phyloP scores from a whole-genome alignment of 2,329 filamentous ascomycete species.

The Myriosclerotinia scirpicola region DNA sequence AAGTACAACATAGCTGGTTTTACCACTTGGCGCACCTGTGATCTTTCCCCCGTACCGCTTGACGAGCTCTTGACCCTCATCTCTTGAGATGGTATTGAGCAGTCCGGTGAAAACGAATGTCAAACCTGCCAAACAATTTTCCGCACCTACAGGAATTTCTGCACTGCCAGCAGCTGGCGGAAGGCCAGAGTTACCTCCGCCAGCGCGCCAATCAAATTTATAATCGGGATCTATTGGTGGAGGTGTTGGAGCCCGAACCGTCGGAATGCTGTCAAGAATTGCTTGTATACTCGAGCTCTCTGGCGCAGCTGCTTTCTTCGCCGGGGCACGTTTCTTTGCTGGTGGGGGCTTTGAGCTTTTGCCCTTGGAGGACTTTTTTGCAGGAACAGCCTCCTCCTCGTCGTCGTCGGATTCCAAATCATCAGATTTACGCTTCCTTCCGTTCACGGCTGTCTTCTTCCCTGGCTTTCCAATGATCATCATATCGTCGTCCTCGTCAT shows the following conservation, averaged over 20 bases:
- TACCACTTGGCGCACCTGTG: conserved; percentile 79
- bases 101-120: conserved; percentile 96
- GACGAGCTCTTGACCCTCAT: conserved; percentile 81
- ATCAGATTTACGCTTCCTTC: conserved; percentile 61
- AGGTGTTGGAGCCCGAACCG: conserved; percentile 78
- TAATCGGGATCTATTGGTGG: conserved; percentile 66
- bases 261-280: conserved; percentile 86
- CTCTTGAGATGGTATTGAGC: conserved; percentile 74
- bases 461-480: conserved; percentile 37
- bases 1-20: conserved; percentile 91
- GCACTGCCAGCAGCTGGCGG: conserved; percentile 62
- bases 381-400: conserved; percentile 50
- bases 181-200: conserved; percentile 61
- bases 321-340: conserved; percentile 40
- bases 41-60: conserved; percentile 95
- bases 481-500: conserved; percentile 50
- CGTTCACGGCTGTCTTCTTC: conserved; percentile 37
- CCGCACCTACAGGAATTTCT: conserved; percentile 78
- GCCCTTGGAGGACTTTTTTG: conserved; percentile 51
- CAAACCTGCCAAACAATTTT: conserved; percentile 86
- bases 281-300: conserved; percentile 75
- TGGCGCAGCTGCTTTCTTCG: conserved; percentile 61
- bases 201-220: conserved; percentile 80
- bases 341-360: conserved; percentile 39
- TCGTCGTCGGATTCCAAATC: conserved; percentile 57